Percentiles rank a stretch among this genome's conserved stretches.
Evolutionary conservation across 345 rosid genomes (phyloP).

Genomic region (Aquilaria yunnanensis): DNA sequence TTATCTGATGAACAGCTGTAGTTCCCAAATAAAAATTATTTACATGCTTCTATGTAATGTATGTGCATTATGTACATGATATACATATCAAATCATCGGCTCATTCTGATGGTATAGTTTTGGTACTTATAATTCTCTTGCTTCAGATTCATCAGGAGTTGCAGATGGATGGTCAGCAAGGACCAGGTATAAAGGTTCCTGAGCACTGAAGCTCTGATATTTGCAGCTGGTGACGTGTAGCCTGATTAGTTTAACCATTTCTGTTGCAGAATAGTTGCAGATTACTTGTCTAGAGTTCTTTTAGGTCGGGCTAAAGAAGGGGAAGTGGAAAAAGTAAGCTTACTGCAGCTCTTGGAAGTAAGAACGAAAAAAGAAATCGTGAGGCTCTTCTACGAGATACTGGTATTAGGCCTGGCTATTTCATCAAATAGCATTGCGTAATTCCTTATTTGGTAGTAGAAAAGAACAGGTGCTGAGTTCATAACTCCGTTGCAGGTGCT

Average conservation of each 20-base stretch:
- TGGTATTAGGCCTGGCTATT: slow-evolving; percentile 33
- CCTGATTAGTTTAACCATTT: slow-evolving; percentile 10
- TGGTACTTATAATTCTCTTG: slow-evolving; percentile 7
- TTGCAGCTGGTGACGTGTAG: neutral
- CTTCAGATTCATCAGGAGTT: slow-evolving; percentile 14
- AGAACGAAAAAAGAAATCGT: slow-evolving; percentile 57
- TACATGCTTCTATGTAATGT: no score
- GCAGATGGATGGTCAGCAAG: slow-evolving; percentile 67
- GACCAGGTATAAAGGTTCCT: slow-evolving; percentile 30
- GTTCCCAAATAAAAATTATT: no score
- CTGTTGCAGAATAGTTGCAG: slow-evolving; percentile 43
- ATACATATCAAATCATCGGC: no score
- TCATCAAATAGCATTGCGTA: no score
- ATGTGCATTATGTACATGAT: no score
- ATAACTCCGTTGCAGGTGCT: slow-evolving; percentile 46
- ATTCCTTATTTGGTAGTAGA: no score
- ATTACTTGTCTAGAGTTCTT: slow-evolving; percentile 39
- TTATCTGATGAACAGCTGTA: no score
- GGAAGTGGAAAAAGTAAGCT: slow-evolving; percentile 45
- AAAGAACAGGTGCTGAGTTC: neutral
- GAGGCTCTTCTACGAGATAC: slow-evolving; percentile 76
- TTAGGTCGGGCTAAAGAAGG: slow-evolving; percentile 22
- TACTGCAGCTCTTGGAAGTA: slow-evolving; percentile 42
- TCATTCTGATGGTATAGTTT: neutral
- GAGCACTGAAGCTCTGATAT: neutral